Percentiles rank a stretch among this genome's conserved stretches.
Evolutionary conservation across 306 rosid species (phyloP).

Genomic region (Pyrus bretschneideri): DNA sequence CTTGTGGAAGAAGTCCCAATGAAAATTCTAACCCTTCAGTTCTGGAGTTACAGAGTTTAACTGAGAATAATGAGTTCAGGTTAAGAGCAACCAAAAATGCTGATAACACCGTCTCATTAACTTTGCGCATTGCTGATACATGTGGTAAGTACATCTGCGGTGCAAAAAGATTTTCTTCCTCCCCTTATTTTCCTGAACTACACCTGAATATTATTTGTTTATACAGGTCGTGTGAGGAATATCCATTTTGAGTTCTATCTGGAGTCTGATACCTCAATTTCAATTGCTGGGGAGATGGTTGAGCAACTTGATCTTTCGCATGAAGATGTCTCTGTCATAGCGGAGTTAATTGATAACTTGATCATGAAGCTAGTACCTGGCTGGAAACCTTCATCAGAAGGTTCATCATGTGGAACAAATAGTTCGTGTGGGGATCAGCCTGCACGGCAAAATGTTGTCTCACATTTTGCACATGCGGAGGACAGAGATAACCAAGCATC

Average conservation of each 20-base stretch:
- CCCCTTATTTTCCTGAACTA: background rate
- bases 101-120: slow-evolving; percentile 41
- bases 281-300: slow-evolving; percentile 92
- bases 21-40: slow-evolving; percentile 32
- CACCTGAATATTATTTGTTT: slow-evolving; percentile 11
- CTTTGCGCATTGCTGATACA: slow-evolving; percentile 48
- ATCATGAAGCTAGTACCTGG: slow-evolving; percentile 45
- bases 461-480: slow-evolving; percentile 27
- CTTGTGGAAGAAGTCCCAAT: slow-evolving; percentile 20
- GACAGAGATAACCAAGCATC: slow-evolving; percentile 46
- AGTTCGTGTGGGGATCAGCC: slow-evolving; percentile 15
- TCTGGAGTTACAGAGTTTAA: slow-evolving; percentile 36
- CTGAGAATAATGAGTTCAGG: slow-evolving; percentile 45
- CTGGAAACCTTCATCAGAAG: slow-evolving; percentile 41
- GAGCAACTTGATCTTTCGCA: slow-evolving; percentile 57
- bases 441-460: slow-evolving; percentile 20
- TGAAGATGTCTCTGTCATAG: slow-evolving; percentile 53
- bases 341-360: slow-evolving; percentile 60
- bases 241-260: slow-evolving; percentile 75
- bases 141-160: slow-evolving; percentile 40
- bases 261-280: slow-evolving; percentile 59
- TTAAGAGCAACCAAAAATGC: slow-evolving; percentile 55
- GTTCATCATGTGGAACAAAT: slow-evolving; percentile 26
- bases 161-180: background rate
- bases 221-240: slow-evolving; percentile 61